phyloP scores from a whole-genome alignment of 1,284 basidiomycete species.

The Boletellus sp. region DNA sequence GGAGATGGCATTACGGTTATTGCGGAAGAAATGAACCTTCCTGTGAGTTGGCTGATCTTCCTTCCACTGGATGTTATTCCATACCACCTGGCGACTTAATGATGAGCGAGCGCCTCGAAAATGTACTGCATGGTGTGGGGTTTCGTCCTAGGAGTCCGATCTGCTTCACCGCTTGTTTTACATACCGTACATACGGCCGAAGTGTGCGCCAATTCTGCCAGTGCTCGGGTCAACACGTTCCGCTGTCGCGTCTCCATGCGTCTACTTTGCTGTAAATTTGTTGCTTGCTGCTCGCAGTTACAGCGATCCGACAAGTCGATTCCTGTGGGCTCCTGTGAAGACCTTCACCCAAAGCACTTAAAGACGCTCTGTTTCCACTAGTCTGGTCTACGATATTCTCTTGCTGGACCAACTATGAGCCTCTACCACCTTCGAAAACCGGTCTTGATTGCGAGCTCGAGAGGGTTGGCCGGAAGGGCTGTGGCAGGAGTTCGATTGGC shows the following conservation, averaged over 20 bases:
- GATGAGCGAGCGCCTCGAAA: background rate
- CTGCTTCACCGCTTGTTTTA: too few species aligned
- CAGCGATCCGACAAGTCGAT: background rate
- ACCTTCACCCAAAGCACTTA: background rate
- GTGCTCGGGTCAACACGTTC: background rate
- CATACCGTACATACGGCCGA: background rate
- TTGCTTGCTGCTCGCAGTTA: constrained; percentile 9
- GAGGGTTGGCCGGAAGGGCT: constrained; percentile 2
- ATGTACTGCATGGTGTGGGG: background rate
- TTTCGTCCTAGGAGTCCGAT: background rate
- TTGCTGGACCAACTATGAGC: constrained; percentile 15
- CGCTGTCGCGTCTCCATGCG: background rate
- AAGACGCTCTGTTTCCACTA: background rate
- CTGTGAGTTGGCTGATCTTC: background rate
- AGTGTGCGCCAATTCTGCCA: constrained; percentile 23
- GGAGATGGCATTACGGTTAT: constrained; percentile 45
- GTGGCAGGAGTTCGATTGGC: constrained; percentile 15
- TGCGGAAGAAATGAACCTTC: constrained; percentile 29
- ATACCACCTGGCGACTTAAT: background rate
- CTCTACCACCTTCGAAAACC: constrained; percentile 13
- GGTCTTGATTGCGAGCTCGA: constrained; percentile 4
- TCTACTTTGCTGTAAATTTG: constrained; percentile 15
- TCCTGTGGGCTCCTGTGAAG: constrained; percentile 12
- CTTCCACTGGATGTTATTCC: background rate
- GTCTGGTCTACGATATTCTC: too few species aligned